phyloP scores from a whole-genome alignment of 2,329 filamentous ascomycete species.

The Colletotrichum kahawae region DNA sequence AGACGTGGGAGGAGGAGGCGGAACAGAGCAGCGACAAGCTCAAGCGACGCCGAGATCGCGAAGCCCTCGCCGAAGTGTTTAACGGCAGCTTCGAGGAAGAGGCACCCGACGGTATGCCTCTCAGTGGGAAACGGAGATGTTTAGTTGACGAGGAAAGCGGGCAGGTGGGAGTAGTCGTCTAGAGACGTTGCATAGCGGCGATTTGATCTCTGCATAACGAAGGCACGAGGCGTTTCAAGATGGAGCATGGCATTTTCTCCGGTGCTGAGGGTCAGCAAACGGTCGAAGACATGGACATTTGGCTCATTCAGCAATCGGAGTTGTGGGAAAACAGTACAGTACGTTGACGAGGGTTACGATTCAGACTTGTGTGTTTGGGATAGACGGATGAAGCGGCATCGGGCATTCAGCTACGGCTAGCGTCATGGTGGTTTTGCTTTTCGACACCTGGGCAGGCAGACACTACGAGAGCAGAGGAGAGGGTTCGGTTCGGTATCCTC shows the following conservation, averaged over 20 bases:
- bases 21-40: constrained; percentile 27
- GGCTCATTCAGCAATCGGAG: background rate
- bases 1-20: constrained; percentile 48
- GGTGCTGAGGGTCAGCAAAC: background rate
- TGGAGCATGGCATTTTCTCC: background rate
- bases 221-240: constrained; percentile 20
- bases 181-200: constrained; percentile 1
- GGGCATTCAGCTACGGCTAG: background rate
- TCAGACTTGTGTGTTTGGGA: background rate
- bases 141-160: constrained; percentile 23
- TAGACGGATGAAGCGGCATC: constrained; percentile 2
- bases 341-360: background rate
- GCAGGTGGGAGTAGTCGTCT: constrained; percentile 22
- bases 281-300: background rate
- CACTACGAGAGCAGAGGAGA: background rate
- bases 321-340: background rate
- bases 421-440: background rate
- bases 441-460: too few relatives aligned
- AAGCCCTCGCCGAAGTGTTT: constrained; percentile 40
- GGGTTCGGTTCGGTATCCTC: background rate
- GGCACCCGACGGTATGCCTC: constrained; percentile 34
- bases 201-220: constrained; percentile 19
- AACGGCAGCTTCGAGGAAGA: constrained; percentile 47
- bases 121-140: constrained; percentile 42
- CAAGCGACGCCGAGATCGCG: constrained; percentile 41